Percentiles rank a stretch among this genome's conserved stretches.
Evolutionary conservation across 768 basidiomycete species (phyloP).

Genomic region (Rhodotorula paludigena): DNA sequence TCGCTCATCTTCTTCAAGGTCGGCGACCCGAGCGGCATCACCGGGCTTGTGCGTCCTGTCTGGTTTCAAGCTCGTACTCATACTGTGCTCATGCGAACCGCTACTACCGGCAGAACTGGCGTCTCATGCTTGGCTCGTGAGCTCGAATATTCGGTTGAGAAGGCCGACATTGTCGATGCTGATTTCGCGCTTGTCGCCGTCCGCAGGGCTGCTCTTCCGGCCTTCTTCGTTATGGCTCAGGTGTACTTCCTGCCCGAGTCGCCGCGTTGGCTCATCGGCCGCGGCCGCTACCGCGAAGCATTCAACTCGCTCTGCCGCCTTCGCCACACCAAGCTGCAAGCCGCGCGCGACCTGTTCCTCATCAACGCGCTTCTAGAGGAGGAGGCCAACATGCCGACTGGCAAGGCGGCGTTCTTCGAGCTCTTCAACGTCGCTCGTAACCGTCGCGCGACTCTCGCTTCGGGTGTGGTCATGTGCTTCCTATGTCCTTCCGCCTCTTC

Average conservation of each 20-base stretch:
- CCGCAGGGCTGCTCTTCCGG: conserved; percentile 47
- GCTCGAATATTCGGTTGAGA: neutral
- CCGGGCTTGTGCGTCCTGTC: too few relatives aligned
- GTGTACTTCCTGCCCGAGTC: conserved; percentile 59
- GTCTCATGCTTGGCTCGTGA: conserved; percentile 28
- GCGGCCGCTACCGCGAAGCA: conserved; percentile 46
- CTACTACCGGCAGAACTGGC: too few relatives aligned
- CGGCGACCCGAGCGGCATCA: conserved; percentile 41
- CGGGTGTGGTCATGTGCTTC: conserved; percentile 63
- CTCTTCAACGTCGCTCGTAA: conserved; percentile 50
- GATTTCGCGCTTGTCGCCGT: too few relatives aligned
- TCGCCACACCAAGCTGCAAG: conserved; percentile 48
- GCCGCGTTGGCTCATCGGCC: conserved; percentile 32
- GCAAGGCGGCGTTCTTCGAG: conserved; percentile 47
- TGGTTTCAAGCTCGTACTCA: too few relatives aligned
- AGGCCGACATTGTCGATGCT: neutral
- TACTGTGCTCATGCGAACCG: too few relatives aligned
- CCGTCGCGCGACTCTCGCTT: conserved; percentile 60
- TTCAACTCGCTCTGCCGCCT: conserved; percentile 41
- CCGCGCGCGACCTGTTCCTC: conserved; percentile 52
- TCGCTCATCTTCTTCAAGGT: conserved; percentile 13
- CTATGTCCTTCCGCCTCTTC: too few relatives aligned
- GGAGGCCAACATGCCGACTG: conserved; percentile 42
- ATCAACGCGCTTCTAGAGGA: conserved; percentile 50
- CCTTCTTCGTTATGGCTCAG: conserved; percentile 34